Conservation (phyloP, 495 filamentous ascomycete genomes). For the Annulohypoxylon nitens region DNA sequence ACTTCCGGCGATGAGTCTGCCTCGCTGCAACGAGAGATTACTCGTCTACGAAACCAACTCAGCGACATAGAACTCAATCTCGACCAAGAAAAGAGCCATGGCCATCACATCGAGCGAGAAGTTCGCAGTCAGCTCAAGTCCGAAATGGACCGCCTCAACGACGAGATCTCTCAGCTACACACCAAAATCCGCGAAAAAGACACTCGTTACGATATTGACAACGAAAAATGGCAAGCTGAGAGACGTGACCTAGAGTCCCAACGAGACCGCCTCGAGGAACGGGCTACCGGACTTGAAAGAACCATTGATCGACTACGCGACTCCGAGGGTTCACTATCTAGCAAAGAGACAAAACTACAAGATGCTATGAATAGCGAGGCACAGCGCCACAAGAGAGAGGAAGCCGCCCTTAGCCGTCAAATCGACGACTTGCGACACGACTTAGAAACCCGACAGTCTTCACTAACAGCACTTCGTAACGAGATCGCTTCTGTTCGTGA, state of each 20-base stretch:
- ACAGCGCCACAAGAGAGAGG: slow-evolving; percentile 59
- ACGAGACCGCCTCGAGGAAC: slow-evolving; percentile 75
- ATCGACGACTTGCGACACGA: slow-evolving; percentile 62
- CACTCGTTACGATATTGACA: slow-evolving; percentile 74
- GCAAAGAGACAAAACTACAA: slow-evolving; percentile 74
- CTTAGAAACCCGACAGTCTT: slow-evolving; percentile 58
- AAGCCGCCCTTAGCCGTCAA: slow-evolving; percentile 56
- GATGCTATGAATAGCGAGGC: slow-evolving; percentile 65
- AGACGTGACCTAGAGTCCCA: slow-evolving; percentile 74
- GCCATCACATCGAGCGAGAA: slow-evolving; percentile 69
- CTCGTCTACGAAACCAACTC: slow-evolving; percentile 66
- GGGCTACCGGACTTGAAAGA: slow-evolving; percentile 75
- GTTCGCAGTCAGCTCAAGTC: slow-evolving; percentile 70
- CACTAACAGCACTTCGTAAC: slow-evolving; percentile 58
- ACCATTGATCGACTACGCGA: slow-evolving; percentile 80
- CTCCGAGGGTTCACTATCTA: slow-evolving; percentile 75
- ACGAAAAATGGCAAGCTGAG: slow-evolving; percentile 77
- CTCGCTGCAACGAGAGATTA: slow-evolving; percentile 73
- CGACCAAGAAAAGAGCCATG: slow-evolving; percentile 70
- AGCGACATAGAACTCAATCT: slow-evolving; percentile 70
- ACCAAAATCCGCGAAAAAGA: slow-evolving; percentile 79
- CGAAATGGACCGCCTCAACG: slow-evolving; percentile 72
- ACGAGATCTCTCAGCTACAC: slow-evolving; percentile 76
- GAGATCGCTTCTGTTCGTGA: slow-evolving; percentile 69
- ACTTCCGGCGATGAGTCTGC: slow-evolving; percentile 76